These are phyloP conservation scores for Rhynchosporium agropyri DNA, from an alignment of 2,329 filamentous ascomycete genomes.

Conservation along the genomic window DNA sequence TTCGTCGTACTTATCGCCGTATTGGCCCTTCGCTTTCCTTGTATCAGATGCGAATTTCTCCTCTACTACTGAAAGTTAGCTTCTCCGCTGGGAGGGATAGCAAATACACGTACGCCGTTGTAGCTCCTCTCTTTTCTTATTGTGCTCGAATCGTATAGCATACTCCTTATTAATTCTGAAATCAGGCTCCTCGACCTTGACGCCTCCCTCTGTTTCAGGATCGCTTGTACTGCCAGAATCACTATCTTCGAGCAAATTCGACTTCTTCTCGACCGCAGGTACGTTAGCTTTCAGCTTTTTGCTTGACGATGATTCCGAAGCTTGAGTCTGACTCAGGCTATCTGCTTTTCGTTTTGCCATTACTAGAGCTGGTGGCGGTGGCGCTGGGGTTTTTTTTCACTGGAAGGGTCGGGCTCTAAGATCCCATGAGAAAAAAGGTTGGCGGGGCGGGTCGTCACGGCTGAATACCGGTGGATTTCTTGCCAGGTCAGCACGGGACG, in stretches of 20 bases:
- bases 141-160: constrained; percentile 88
- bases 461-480: background rate
- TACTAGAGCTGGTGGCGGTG: constrained; percentile 18
- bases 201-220: constrained; percentile 43
- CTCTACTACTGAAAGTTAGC: constrained; percentile 63
- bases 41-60: constrained; percentile 70
- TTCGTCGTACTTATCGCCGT: constrained; percentile 49
- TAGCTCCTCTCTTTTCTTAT: constrained; percentile 92
- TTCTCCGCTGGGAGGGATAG: background rate
- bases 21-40: constrained; percentile 47
- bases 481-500: background rate
- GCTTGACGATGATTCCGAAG: constrained; percentile 24
- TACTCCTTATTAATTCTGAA: constrained; percentile 91
- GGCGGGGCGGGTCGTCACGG: background rate
- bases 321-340: constrained; percentile 29
- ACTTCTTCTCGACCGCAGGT: constrained; percentile 24
- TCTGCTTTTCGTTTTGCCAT: constrained; percentile 44
- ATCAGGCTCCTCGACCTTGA: constrained; percentile 43
- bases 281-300: constrained; percentile 40
- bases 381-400: background rate
- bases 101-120: constrained; percentile 60
- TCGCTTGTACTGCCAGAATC: constrained; percentile 42
- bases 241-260: constrained; percentile 54
- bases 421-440: background rate
- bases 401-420: background rate